Conservation (phyloP, 1,284 basidiomycete genomes). For the Takashimella tepidaria region DNA sequence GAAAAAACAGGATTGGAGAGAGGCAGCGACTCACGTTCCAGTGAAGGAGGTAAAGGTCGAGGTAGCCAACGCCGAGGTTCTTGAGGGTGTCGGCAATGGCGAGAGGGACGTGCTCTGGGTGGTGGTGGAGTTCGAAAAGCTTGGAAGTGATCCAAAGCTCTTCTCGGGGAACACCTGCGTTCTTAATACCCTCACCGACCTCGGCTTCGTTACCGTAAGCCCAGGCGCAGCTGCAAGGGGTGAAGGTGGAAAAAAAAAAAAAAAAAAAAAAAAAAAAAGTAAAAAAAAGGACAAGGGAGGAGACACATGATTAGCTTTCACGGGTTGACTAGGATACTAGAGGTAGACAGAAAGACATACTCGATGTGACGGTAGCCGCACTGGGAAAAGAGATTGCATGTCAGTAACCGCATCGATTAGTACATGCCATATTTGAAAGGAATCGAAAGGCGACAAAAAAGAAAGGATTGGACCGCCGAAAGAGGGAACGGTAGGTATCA, state of each 20-base stretch:
- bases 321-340: not conserved
- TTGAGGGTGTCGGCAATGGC: slow-evolving; percentile 67
- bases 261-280: not conserved
- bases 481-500: too few relatives aligned
- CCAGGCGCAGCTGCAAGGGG: slow-evolving; percentile 37
- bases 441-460: not conserved
- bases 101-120: slow-evolving; percentile 56
- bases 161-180: slow-evolving; percentile 55
- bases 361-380: slow-evolving; percentile 68
- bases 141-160: slow-evolving; percentile 66
- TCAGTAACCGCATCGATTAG: too few relatives aligned
- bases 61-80: slow-evolving; percentile 65
- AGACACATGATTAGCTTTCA: not conserved
- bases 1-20: too few relatives aligned
- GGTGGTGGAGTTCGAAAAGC: slow-evolving; percentile 62
- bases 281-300: slow-evolving; percentile 4
- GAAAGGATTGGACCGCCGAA: too few relatives aligned
- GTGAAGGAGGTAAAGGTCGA: slow-evolving; percentile 80
- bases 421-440: slow-evolving; percentile 1
- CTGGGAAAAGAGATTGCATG: slow-evolving; percentile 13
- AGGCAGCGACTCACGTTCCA: slow-evolving; percentile 57
- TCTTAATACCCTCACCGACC: slow-evolving; percentile 71
- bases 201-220: slow-evolving; percentile 69
- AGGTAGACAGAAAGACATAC: slow-evolving; percentile 49
- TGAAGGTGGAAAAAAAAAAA: not conserved